These are phyloP conservation scores for Trichoderma gracile DNA, from an alignment of 2,329 filamentous ascomycete genomes.

Conservation along the genomic window DNA sequence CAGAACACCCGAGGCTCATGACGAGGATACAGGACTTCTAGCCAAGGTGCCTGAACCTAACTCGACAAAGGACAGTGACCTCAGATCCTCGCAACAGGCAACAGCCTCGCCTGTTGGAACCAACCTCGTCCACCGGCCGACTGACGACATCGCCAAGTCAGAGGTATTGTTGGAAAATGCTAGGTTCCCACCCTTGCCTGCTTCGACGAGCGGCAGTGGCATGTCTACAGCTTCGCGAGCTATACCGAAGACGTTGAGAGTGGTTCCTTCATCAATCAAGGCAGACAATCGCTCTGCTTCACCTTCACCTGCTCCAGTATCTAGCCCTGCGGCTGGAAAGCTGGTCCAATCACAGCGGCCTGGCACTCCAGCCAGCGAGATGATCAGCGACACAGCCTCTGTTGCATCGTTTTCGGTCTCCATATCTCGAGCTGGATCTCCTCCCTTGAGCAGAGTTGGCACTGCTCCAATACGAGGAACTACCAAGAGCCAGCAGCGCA, in stretches of 20 bases:
- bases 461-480: conserved; percentile 67
- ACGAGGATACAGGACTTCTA: conserved; percentile 24
- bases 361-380: conserved; percentile 72
- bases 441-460: conserved; percentile 64
- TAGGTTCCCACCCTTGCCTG: conserved; percentile 54
- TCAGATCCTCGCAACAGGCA: background rate
- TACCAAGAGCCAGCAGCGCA: conserved; percentile 78
- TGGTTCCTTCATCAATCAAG: conserved; percentile 51
- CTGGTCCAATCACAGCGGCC: conserved; percentile 49
- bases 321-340: conserved; percentile 35
- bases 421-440: conserved; percentile 68
- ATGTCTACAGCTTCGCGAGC: conserved; percentile 54
- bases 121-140: background rate
- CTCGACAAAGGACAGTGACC: background rate
- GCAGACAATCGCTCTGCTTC: conserved; percentile 3
- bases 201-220: conserved; percentile 43
- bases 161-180: conserved; percentile 34
- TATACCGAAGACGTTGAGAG: conserved; percentile 66
- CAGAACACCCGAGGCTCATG: background rate
- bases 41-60: background rate
- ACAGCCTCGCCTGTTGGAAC: background rate
- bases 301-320: conserved; percentile 25
- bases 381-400: conserved; percentile 75
- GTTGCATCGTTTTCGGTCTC: conserved; percentile 71
- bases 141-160: conserved; percentile 1